phyloP scores from a whole-genome alignment of 768 basidiomycete genomes.

The Butyriboletus loyo region DNA sequence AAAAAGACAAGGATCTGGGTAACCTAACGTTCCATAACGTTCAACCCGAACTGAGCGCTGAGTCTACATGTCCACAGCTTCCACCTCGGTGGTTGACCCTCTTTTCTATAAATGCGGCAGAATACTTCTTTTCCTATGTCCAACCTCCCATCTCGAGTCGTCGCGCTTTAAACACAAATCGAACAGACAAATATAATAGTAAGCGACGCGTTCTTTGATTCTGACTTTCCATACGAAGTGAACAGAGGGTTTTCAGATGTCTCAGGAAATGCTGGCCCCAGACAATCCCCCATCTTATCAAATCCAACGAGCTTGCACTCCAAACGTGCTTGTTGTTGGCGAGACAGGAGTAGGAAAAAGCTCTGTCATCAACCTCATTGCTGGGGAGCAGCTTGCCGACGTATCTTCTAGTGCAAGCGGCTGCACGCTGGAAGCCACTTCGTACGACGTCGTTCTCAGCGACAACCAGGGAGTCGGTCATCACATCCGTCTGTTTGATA shows the following conservation, averaged over 20 bases:
- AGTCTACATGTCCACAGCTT: background rate
- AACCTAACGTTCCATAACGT: constrained; percentile 3
- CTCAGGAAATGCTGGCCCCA: background rate
- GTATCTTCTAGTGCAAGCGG: constrained; percentile 30
- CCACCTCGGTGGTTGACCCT: background rate
- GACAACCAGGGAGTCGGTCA: constrained; percentile 1
- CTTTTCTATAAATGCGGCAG: constrained; percentile 8
- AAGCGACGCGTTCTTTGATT: background rate
- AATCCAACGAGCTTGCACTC: constrained; percentile 11
- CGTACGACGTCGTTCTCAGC: constrained; percentile 24
- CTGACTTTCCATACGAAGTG: background rate
- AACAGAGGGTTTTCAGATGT: constrained; percentile 2
- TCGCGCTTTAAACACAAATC: background rate
- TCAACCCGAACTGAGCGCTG: background rate
- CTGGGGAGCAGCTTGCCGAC: constrained; percentile 21
- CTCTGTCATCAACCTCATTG: constrained; percentile 40
- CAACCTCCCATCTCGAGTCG: background rate
- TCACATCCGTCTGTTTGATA: constrained; percentile 30
- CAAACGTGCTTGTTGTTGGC: constrained; percentile 37
- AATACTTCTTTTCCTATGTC: background rate
- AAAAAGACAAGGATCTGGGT: background rate
- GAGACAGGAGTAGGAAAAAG: constrained; percentile 36
- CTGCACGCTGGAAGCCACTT: constrained; percentile 31
- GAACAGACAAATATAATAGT: constrained; percentile 4
- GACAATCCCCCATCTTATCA: constrained; percentile 8